Evolutionary conservation across 768 basidiomycete genomes (phyloP), one percentile per base, ranked within the genome.

Genomic region (Russula dissimulans): DNA sequence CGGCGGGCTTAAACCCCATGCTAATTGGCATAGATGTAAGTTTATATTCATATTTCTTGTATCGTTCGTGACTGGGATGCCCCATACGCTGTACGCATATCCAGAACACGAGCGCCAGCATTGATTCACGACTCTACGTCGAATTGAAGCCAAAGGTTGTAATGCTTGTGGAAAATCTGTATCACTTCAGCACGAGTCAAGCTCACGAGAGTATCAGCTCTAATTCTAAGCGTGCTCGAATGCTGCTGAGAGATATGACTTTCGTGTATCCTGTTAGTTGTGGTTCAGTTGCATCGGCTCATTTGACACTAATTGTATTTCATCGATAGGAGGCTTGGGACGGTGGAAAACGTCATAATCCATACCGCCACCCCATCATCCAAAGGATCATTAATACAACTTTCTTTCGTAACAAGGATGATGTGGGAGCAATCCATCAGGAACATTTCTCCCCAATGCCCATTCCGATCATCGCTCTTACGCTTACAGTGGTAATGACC

Each of bases 201-300:
- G 47, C 54, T 17, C 22, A 5, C n/a, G 11, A 48, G 1, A 60
- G 47, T 26, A 44, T 50, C 34, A 14, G 47, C 10, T 39, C 14
- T 15, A 60, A 60, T 22, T 32, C 34, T 5, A 12, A 42, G 34
- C 47, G 2, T 9, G 47, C 59, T 56, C 38, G 50, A 49, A 55
- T 12, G 4, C 10, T 60, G 7, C 41, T 60, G 32, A 60, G n/a
- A 43, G 34, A 56, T 18, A 43, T 60, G 41, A 60, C 41, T 18
- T 60, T 60, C 49, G 46, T 56, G 1, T 56, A 60, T 41, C 52
- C 51, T 39, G 59, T 60, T 18, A 17, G 53, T 42, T 46, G 22
- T 36, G 0, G 15, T 5, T 17, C 2, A 45, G 22, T 15, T 4
- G 5, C 10, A 18, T 22, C 3, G 5, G 10, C 22, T 26, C 22